Evolutionary conservation across 805 yeast species (phyloP).

Genomic region (Saturnispora saitoi): DNA sequence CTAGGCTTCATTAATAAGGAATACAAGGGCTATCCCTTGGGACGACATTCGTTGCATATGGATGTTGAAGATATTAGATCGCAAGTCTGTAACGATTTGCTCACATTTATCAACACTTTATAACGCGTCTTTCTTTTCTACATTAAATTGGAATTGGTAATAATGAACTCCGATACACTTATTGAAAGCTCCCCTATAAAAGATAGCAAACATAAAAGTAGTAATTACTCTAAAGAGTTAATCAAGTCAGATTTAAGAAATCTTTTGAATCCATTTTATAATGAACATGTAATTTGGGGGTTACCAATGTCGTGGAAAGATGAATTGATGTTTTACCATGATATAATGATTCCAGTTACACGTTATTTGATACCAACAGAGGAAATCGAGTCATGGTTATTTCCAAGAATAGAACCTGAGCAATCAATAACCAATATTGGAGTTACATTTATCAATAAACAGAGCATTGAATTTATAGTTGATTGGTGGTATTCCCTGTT

Average conservation of each 20-base stretch:
- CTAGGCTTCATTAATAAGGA: conserved; percentile 23
- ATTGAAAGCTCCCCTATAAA: conserved; percentile 7
- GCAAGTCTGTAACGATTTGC: conserved; percentile 27
- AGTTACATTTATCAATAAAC: not conserved
- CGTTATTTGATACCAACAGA: not conserved
- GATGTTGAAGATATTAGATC: conserved; percentile 38
- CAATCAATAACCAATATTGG: not conserved
- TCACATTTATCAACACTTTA: conserved; percentile 30
- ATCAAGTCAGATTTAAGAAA: not conserved
- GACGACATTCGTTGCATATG: conserved; percentile 37
- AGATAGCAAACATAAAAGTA: not conserved
- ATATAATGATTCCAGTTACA: not conserved
- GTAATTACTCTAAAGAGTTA: not conserved
- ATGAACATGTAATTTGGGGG: not conserved
- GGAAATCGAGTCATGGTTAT: not conserved
- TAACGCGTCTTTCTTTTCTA: not conserved
- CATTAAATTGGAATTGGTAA: not conserved
- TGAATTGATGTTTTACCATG: not conserved
- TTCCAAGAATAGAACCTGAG: not conserved
- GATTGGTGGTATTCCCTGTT: conserved; percentile 3
- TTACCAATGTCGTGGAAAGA: conserved; percentile 3
- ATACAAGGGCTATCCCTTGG: conserved; percentile 20
- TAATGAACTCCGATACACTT: conserved; percentile 8
- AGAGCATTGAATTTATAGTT: not conserved
- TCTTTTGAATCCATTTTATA: not conserved